Evolutionary conservation across 2,329 filamentous ascomycete species (phyloP), one percentile per base, ranked within the genome.

Genomic region (Ophiostoma australiae): DNA sequence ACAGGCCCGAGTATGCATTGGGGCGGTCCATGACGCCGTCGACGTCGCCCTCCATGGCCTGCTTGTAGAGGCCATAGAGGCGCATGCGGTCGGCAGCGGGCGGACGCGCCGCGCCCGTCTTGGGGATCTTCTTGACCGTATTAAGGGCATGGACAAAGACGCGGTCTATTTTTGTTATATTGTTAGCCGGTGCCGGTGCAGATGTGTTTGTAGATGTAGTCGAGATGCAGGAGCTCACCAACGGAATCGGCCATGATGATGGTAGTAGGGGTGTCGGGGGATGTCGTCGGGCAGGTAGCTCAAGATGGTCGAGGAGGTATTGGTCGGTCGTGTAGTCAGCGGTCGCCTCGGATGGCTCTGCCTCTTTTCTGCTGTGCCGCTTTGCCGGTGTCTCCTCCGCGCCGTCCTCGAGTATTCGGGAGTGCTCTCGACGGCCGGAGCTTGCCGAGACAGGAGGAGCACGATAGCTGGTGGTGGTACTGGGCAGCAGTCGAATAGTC

Each of bases 101-200:
- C 66, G 95, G 95, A 73, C 95, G 91, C 74, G 92, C 89, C 69
- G 93, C 93, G 74, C 95, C 94, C 23, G 94, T 97, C 78, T 95
- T 94, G 76, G 92, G 92, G 76, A 99, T 96, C 82, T 96, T 96
- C 82, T 97, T 97, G 77, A 99, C 94, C 33, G 95, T 98, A 82
- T 97, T 97, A 81, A 99, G 91, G 75, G 95, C 95, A 87, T 99
- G 94, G 80, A 96, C 94, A 81, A 99, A 99, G 78, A 99, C 95
- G 81, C 95, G 91, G 83, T 99, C 95, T 98, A n/a, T 31, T 0
- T 44, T 44, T 44, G 3, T 31, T 31, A 31, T 11, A 76, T 7
- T 69, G 27, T 17, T 41, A 70, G 31, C 11, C 15, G 37, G 44
- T 48, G 44, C 5, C 44, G 44, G 44, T 4, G 10, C 13, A 48